Evolutionary conservation across 768 basidiomycete species (phyloP), one percentile per base, ranked within the genome.

Genomic region (Rhodosporidiobolus sp.): DNA sequence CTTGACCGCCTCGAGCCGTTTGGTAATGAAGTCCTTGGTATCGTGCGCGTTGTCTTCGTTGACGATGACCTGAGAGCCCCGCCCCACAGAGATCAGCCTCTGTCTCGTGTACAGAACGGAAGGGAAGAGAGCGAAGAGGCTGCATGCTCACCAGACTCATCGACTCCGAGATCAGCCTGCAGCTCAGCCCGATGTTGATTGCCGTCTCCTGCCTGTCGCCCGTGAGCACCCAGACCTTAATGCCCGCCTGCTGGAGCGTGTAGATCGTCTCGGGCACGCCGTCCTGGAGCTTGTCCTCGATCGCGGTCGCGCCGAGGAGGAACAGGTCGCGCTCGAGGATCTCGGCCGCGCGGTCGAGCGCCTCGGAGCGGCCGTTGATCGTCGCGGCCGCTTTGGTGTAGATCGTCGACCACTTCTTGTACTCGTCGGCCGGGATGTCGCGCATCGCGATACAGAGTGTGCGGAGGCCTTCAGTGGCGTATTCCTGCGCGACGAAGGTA

Each of bases 191-290:
- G 74, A 99, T 98, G 78, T 99, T 99, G 82, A 99, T 97, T 24
- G 96, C 96, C 2, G 96, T 99, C 82, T 99, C 96, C 83, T 99
- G 96, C 75, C 96, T 85, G 81, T 99, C 96, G 1, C 96, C 96
- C 4, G 96, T 99, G 62, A 99, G 83, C 14, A 99, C 94, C 96
- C 96, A 99, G 26, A 99, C 90, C 86, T 98, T 99, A 82, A 99
- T 96, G 5, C 96, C 96, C 49, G 96, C 96, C 86, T 91, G 92
- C 78, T 99, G 96, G 57, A 99, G 81, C 0, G 94, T 97, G 80
- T 98, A 94, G 60, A 98, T 99, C 10, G 96, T 89, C 78, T 99
- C 96, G 0, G 96, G 96, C 6, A 99, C 96, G 52, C 96, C 96
- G 63, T 99, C 96, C 80, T 99, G 96, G 22, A 99, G 83, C 81